A percentile compares a stretch with the other conserved stretches of the same genome.
Evolutionary conservation across 768 basidiomycete species (phyloP).

Genomic region (Coprinopsis marcescibilis): DNA sequence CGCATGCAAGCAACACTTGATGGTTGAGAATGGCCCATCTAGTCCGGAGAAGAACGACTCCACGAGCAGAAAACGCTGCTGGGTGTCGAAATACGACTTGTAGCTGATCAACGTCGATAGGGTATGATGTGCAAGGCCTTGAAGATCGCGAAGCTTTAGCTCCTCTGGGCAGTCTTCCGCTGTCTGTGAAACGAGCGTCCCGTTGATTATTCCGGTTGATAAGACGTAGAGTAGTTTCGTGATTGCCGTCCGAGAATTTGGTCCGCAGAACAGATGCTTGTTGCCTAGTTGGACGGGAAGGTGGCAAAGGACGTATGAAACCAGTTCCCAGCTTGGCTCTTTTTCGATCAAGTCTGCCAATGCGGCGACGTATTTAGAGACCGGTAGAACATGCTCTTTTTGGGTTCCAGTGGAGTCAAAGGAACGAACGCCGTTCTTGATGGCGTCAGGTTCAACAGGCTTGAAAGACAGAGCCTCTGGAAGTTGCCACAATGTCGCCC

Average conservation of each 20-base stretch:
- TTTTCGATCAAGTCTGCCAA: conserved; percentile 62
- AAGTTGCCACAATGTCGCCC: conserved; percentile 51
- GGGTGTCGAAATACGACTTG: conserved; percentile 65
- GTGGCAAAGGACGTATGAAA: conserved; percentile 88
- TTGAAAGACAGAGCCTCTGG: conserved; percentile 58
- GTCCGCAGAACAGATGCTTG: conserved; percentile 96
- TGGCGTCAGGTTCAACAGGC: conserved; percentile 48
- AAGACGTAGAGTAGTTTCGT: conserved; percentile 58
- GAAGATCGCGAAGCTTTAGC: conserved; percentile 74
- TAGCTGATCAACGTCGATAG: conserved; percentile 88
- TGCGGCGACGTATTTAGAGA: conserved; percentile 66
- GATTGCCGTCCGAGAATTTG: conserved; percentile 61
- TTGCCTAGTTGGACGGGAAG: conserved; percentile 88
- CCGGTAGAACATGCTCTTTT: conserved; percentile 49
- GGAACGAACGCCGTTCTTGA: conserved; percentile 63
- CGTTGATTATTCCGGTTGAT: conserved; percentile 58
- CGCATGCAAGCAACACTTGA: conserved; percentile 87
- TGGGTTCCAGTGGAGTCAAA: conserved; percentile 58
- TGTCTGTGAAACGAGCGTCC: conserved; percentile 43
- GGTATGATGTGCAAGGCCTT: conserved; percentile 82
- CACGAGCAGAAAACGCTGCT: conserved; percentile 62
- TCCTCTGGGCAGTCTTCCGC: conserved; percentile 55
- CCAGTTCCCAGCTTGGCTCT: conserved; percentile 87
- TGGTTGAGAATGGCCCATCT: conserved; percentile 64
- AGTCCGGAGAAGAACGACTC: conserved; percentile 69